Evolutionary conservation across 2,329 filamentous ascomycete genomes (phyloP), one percentile per base, ranked within the genome.

Genomic region (Ophioceras dolichostomum): DNA sequence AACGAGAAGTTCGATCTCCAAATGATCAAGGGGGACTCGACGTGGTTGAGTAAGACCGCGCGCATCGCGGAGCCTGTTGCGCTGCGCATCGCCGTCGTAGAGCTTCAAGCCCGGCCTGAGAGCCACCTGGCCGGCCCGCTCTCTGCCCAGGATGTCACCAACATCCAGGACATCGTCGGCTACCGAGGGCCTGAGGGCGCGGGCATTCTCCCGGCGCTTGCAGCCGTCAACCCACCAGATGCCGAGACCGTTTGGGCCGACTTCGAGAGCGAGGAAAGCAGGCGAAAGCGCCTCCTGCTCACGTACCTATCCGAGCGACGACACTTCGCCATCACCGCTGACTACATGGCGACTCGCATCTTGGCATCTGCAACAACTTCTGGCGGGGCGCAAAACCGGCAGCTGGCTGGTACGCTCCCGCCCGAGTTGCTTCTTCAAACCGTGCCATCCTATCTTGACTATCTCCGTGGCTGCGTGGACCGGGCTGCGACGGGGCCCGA

Each of bases 71-170:
- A 95, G 55, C 65, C 91, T 31, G 75, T 80, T 10, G 87, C 89
- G 19, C 65, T 98, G 49, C 76, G 91, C 41, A 68, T 94, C 31
- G 79, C 79, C 3, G 64, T 93, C 6, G 61, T 91, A 32, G 91
- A 96, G 67, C 83, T 82, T 67, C 89, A 96, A 59, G 74, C 73
- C 45, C 76, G 86, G 26, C 66, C 86, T n/a, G 68, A 75, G n/a
- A 68, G 69, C 32, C 79, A 87, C 48, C 70, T 95, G 2, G 66
- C 77, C 30, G 73, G 72, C 12, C 75, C 77, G 1, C 74, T 89
- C 39, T 86, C 84, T 1, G 77, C 79, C 33, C 84, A 91, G 47
- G 85, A 93, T 63, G 67, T 77, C 13, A 70, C 78, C 39, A 87
- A 84, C 49, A 61, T 93, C 32, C 78, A 83, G 49, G 81, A 83